Evolutionary conservation across 1,284 basidiomycete species (phyloP).

Genomic region (Cryptococcus depauperatus): DNA sequence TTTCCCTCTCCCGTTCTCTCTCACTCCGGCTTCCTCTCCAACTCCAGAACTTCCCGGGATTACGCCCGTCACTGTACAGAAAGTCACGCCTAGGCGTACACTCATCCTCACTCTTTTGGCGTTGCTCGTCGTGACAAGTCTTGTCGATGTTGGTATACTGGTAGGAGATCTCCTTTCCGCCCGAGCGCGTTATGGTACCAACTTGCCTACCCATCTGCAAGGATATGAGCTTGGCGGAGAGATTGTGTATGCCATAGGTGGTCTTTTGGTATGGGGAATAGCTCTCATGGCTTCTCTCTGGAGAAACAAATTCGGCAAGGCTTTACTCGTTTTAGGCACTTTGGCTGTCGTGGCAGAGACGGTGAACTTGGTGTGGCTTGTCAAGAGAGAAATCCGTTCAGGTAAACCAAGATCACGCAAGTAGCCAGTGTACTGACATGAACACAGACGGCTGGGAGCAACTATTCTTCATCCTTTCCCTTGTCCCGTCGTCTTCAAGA

Average conservation of each 20-base stretch:
- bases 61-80: slow-evolving; percentile 33
- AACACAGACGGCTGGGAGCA: slow-evolving; percentile 16
- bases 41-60: slow-evolving; percentile 21
- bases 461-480: slow-evolving; percentile 29
- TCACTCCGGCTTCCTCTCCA: slow-evolving; percentile 12
- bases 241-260: slow-evolving; percentile 28
- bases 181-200: slow-evolving; percentile 5
- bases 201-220: slow-evolving; percentile 3
- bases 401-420: slow-evolving; percentile 12
- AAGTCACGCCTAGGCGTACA: slow-evolving; percentile 31
- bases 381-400: slow-evolving; percentile 22
- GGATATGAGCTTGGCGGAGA: slow-evolving; percentile 15
- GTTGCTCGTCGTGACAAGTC: slow-evolving; percentile 23
- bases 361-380: slow-evolving; percentile 30
- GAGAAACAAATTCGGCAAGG: slow-evolving; percentile 29
- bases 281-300: slow-evolving; percentile 29
- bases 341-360: slow-evolving; percentile 31
- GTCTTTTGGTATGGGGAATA: slow-evolving; percentile 26
- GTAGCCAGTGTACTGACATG: not conserved
- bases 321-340: slow-evolving; percentile 22
- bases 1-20: slow-evolving; percentile 27
- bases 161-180: slow-evolving; percentile 22
- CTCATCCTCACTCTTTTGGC: slow-evolving; percentile 28
- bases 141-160: slow-evolving; percentile 24
- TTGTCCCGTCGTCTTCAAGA: slow-evolving; percentile 29